A percentile compares a stretch with the other conserved stretches of the same genome.
Evolutionary conservation across 306 rosid species (phyloP).

Genomic region (Vicia sativa): DNA sequence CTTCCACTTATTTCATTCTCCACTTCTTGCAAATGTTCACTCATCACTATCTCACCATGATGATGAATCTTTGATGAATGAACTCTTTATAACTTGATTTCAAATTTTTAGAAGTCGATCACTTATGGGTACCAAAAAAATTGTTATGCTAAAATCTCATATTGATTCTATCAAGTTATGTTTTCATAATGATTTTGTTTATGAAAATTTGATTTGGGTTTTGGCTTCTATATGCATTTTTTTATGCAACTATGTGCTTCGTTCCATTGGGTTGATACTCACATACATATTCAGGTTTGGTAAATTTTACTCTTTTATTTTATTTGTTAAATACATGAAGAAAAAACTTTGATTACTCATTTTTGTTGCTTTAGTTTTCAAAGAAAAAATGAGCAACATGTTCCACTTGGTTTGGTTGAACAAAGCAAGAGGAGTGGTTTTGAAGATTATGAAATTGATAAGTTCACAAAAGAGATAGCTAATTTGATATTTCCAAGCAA

Average conservation of each 20-base stretch:
- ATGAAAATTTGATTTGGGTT: slow-evolving; percentile 48
- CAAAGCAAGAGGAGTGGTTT: slow-evolving; percentile 2
- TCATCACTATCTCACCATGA: slow-evolving; percentile 40
- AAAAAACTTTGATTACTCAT: not conserved
- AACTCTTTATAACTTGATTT: slow-evolving; percentile 35
- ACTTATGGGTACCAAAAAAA: slow-evolving; percentile 50
- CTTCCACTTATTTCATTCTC: slow-evolving; percentile 47
- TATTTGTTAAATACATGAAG: not conserved
- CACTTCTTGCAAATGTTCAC: slow-evolving; percentile 34
- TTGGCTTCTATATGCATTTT: slow-evolving; percentile 46
- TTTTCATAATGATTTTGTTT: slow-evolving; percentile 38
- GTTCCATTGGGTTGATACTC: slow-evolving; percentile 45
- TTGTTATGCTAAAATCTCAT: slow-evolving; percentile 44
- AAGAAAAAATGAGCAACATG: slow-evolving; percentile 21
- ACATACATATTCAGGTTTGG: slow-evolving; percentile 55
- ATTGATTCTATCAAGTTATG: slow-evolving; percentile 36
- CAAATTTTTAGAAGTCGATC: slow-evolving; percentile 25
- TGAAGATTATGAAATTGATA: slow-evolving; percentile 38
- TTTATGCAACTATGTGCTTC: slow-evolving; percentile 40
- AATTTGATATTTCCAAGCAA: slow-evolving; percentile 35
- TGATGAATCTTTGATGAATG: slow-evolving; percentile 22
- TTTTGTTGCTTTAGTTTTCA: slow-evolving; percentile 43
- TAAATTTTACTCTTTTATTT: not conserved
- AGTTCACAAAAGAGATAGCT: slow-evolving; percentile 42
- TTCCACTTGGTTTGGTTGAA: not conserved